Evolutionary conservation across 495 filamentous ascomycete species (phyloP).

Genomic region (Trichoderma gamsii): DNA sequence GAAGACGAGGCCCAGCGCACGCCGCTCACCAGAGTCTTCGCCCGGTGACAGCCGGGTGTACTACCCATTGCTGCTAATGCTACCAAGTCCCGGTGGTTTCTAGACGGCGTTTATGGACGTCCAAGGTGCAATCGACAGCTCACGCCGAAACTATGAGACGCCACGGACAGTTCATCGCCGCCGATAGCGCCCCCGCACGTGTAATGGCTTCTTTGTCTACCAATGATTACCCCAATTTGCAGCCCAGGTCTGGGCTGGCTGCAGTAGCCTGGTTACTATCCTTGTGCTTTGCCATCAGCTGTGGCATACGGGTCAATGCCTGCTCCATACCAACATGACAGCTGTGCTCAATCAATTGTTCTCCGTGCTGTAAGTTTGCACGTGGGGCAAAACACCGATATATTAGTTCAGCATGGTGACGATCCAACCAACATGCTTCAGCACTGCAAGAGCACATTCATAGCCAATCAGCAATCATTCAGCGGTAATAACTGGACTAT

Average conservation of each 20-base stretch:
- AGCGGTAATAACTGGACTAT: no score
- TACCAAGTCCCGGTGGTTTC: background rate
- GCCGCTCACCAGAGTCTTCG: background rate
- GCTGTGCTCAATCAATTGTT: no score
- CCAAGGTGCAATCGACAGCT: background rate
- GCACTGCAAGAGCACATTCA: no score
- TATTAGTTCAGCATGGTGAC: no score
- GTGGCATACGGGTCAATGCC: no score
- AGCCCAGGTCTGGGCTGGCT: background rate
- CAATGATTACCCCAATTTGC: background rate
- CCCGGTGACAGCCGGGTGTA: background rate
- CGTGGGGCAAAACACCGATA: no score
- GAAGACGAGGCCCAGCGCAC: background rate
- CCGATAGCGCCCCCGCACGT: background rate
- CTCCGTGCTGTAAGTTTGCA: no score
- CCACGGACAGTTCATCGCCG: background rate
- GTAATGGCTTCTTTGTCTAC: background rate
- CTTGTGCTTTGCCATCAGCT: background rate
- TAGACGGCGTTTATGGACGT: background rate
- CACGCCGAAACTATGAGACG: background rate
- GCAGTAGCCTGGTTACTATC: background rate
- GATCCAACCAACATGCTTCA: no score
- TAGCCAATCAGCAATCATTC: no score
- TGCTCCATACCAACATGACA: no score
- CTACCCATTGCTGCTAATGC: background rate